A percentile compares a stretch with the other conserved stretches of the same genome.
phyloP scores from a whole-genome alignment of 768 basidiomycete genomes.

The Rhizopogon salebrosus region DNA sequence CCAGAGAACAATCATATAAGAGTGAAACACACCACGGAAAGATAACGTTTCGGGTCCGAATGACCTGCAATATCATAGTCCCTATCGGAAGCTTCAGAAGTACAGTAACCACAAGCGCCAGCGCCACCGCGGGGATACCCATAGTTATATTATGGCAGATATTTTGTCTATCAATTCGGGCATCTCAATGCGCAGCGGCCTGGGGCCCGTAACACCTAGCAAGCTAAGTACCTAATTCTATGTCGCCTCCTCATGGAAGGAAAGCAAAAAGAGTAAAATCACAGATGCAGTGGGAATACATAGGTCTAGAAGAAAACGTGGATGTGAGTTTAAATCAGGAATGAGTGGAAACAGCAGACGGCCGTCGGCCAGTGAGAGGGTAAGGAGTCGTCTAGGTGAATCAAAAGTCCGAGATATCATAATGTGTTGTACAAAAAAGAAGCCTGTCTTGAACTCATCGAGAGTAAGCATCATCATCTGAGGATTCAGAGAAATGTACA shows the following conservation, averaged over 20 bases:
- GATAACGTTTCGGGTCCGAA: too few relatives aligned
- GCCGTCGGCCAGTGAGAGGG: not conserved
- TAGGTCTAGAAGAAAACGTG: not conserved
- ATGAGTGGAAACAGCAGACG: constrained; percentile 2
- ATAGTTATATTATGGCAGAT: too few relatives aligned
- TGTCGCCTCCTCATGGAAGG: not conserved
- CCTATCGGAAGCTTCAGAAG: too few relatives aligned
- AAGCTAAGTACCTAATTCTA: constrained; percentile 2
- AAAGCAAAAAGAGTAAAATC: not conserved
- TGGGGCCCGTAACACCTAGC: not conserved
- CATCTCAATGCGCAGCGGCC: too few relatives aligned
- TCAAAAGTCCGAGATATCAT: constrained; percentile 3
- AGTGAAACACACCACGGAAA: too few relatives aligned
- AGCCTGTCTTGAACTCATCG: not conserved
- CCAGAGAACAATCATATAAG: too few relatives aligned
- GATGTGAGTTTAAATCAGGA: constrained; percentile 2
- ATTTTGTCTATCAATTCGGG: too few relatives aligned
- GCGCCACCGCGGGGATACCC: too few relatives aligned
- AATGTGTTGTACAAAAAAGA: not conserved
- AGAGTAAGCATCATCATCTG: constrained; percentile 7
- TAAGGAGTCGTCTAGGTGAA: not conserved
- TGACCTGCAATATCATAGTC: too few relatives aligned
- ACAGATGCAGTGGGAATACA: constrained; percentile 6
- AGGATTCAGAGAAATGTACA: constrained; percentile 16
- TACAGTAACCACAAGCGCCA: too few relatives aligned